phyloP scores from a whole-genome alignment of 2,329 filamentous ascomycete species.

The Sarocladiaceae sp. region DNA sequence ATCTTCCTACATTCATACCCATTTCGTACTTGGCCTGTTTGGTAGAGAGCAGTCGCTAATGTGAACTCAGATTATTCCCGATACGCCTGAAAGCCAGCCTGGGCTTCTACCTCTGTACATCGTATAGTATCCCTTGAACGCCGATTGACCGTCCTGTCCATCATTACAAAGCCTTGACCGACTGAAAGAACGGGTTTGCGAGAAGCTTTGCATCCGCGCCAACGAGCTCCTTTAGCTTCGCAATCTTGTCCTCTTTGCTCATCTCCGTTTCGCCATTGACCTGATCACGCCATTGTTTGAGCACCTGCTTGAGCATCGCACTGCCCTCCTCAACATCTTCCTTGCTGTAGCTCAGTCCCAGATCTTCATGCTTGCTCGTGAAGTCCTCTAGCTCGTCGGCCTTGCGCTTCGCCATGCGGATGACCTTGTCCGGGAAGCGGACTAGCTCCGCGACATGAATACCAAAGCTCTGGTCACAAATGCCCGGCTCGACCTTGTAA shows the following conservation, averaged over 20 bases:
- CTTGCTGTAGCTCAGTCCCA: constrained; percentile 60
- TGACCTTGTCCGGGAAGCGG: constrained; percentile 91
- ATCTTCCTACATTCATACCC: background rate
- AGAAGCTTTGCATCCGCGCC: constrained; percentile 59
- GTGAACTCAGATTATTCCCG: background rate
- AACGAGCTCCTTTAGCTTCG: constrained; percentile 73
- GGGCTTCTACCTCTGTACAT: background rate
- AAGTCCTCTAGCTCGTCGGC: constrained; percentile 98
- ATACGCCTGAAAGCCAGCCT: background rate
- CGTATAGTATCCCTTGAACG: background rate
- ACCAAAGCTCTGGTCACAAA: constrained; percentile 96
- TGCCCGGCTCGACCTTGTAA: constrained; percentile 92
- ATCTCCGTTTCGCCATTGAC: constrained; percentile 48
- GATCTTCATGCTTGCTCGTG: constrained; percentile 65
- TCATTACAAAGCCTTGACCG: constrained; percentile 47
- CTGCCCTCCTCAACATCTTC: constrained; percentile 88
- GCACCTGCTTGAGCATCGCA: constrained; percentile 72
- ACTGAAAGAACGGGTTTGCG: constrained; percentile 65
- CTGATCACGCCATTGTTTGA: constrained; percentile 81
- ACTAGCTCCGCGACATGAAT: constrained; percentile 98
- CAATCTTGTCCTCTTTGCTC: constrained; percentile 70
- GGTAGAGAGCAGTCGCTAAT: background rate
- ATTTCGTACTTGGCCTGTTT: constrained; percentile 11
- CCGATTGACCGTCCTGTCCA: background rate
- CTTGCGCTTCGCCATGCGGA: constrained; percentile 98